These are phyloP conservation scores for Yamadazyma sp. DNA, from an alignment of 805 yeast species.

Conservation along the genomic window DNA sequence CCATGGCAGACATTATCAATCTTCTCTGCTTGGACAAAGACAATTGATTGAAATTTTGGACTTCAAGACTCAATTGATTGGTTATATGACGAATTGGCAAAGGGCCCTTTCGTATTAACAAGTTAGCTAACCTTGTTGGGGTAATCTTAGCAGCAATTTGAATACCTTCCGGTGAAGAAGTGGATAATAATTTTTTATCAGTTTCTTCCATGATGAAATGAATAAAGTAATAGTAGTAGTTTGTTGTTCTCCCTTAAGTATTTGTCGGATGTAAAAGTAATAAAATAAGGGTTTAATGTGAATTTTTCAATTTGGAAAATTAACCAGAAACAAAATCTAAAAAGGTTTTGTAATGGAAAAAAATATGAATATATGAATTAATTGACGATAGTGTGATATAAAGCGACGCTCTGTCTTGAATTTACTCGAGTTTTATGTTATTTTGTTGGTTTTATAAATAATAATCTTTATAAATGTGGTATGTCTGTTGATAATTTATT, in stretches of 20 bases:
- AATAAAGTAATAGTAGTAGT: not conserved
- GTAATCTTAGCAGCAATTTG: conserved; percentile 87
- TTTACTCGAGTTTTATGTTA: too few relatives aligned
- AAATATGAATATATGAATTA: too few relatives aligned
- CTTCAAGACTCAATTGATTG: conserved; percentile 67
- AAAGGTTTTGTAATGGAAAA: too few relatives aligned
- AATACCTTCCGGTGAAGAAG: conserved; percentile 83
- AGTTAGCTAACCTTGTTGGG: conserved; percentile 67
- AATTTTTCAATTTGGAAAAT: not conserved
- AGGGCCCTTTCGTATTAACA: conserved; percentile 76
- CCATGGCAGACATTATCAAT: conserved; percentile 85
- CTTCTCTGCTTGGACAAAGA: conserved; percentile 87
- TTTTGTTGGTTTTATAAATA: too few relatives aligned
- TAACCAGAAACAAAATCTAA: too few relatives aligned
- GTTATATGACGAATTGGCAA: conserved; percentile 89
- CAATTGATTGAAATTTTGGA: conserved; percentile 74
- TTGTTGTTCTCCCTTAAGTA: not conserved
- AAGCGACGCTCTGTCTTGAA: too few relatives aligned
- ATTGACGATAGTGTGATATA: too few relatives aligned
- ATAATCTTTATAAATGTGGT: too few relatives aligned
- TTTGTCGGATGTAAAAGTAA: not conserved
- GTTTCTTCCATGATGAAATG: conserved; percentile 5
- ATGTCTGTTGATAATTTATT: too few relatives aligned
- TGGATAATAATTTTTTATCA: conserved; percentile 41
- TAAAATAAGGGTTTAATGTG: not conserved